Evolutionary conservation across 257 asterid genomes (phyloP).

Genomic region (Penstemon newberryi): DNA sequence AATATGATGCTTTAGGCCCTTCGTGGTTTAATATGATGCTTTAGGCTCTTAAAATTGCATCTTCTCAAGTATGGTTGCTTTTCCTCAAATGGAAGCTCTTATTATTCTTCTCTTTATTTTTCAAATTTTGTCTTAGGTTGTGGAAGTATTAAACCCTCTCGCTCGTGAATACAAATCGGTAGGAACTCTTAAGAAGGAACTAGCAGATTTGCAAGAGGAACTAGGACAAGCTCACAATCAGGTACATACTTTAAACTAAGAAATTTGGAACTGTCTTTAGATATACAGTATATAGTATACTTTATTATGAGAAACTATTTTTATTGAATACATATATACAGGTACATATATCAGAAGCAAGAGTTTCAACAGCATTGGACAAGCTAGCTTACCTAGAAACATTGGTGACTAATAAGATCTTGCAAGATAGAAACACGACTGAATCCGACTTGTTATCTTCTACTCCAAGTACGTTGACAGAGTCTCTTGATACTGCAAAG

Average conservation of each 20-base stretch:
- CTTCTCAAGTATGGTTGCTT: neutral
- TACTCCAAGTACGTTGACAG: slow-evolving; percentile 53
- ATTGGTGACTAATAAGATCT: slow-evolving; percentile 67
- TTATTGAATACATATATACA: slow-evolving; percentile 19
- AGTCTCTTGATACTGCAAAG: slow-evolving; percentile 34
- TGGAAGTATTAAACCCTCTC: slow-evolving; percentile 89
- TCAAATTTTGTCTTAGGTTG: slow-evolving; percentile 50
- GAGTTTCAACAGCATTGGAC: slow-evolving; percentile 85
- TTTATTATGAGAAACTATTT: no score
- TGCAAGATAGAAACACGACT: slow-evolving; percentile 57
- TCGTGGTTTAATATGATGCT: no score
- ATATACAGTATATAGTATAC: no score
- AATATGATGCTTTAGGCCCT: no score
- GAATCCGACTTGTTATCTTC: slow-evolving; percentile 40
- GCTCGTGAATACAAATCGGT: slow-evolving; percentile 95
- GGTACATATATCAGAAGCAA: slow-evolving; percentile 96
- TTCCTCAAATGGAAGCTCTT: neutral
- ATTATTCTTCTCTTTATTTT: neutral
- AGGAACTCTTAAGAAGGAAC: slow-evolving; percentile 85
- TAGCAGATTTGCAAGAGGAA: slow-evolving; percentile 81
- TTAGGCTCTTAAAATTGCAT: no score
- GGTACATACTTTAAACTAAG: slow-evolving; percentile 36
- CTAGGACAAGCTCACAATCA: slow-evolving; percentile 76
- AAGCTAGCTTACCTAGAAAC: slow-evolving; percentile 92
- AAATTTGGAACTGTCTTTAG: no score